Conservation (phyloP, 139 green algal species). For the Tetratostichococcus sp. region DNA sequence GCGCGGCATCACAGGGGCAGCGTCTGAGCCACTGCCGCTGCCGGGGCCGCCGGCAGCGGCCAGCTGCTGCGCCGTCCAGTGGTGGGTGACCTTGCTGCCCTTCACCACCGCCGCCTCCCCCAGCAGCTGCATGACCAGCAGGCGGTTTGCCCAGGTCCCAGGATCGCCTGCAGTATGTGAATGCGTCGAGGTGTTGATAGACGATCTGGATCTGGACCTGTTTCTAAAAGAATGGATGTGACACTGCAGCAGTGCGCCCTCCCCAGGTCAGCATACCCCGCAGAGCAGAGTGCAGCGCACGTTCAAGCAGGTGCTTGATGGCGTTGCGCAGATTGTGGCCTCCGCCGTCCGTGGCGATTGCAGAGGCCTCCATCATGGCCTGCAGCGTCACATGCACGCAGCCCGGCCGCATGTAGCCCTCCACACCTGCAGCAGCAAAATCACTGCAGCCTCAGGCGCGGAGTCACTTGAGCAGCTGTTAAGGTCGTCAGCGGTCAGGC, state of each 20-base stretch:
- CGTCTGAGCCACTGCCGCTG: neutral
- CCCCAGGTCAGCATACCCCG: no score
- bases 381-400: constrained; percentile 75
- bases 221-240: neutral
- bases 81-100: constrained; percentile 9
- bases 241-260: no score
- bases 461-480: no score
- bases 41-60: neutral
- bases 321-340: neutral
- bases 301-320: neutral
- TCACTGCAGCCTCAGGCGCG: no score
- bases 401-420: constrained; percentile 70
- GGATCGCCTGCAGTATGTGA: constrained; percentile 7
- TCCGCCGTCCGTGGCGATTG: neutral
- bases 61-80: constrained; percentile 10
- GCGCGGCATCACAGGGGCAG: neutral
- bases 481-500: no score
- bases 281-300: no score
- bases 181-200: no score
- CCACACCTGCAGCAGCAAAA: constrained; percentile 34
- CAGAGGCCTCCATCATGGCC: constrained; percentile 25
- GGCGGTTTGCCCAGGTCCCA: constrained; percentile 22
- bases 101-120: constrained; percentile 31
- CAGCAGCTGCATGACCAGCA: constrained; percentile 36
- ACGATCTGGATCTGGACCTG: no score